phyloP scores from a whole-genome alignment of 257 asterid genomes.

The Linderniella brevidens region DNA sequence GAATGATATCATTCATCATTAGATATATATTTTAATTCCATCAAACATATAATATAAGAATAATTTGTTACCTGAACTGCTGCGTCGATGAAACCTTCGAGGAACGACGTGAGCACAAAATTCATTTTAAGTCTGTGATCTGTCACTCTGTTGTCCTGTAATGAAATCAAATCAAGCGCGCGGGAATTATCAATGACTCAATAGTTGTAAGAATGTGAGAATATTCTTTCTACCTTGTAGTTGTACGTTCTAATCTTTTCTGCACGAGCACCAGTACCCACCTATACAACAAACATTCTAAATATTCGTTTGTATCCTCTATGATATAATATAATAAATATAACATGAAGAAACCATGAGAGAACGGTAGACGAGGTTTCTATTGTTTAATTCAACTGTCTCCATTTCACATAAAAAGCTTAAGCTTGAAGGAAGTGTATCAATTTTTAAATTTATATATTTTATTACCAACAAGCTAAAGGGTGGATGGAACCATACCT shows the following conservation, averaged over 20 bases:
- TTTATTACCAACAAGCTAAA: too few species aligned
- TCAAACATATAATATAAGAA: neutral
- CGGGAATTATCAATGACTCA: slow-evolving; percentile 3
- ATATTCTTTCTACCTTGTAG: slow-evolving; percentile 90
- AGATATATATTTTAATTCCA: too few species aligned
- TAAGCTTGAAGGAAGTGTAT: too few species aligned
- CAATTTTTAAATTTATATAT: too few species aligned
- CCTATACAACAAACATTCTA: slow-evolving; percentile 46
- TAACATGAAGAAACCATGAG: too few species aligned
- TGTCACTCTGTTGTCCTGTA: slow-evolving; percentile 94
- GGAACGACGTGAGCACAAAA: slow-evolving; percentile 71
- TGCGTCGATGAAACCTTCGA: slow-evolving; percentile 79
- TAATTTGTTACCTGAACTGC: slow-evolving; percentile 71
- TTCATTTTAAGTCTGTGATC: slow-evolving; percentile 95
- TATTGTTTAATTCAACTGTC: too few species aligned
- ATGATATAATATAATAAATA: slow-evolving; percentile 1
- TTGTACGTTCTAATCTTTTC: slow-evolving; percentile 96
- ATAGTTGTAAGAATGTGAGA: too few species aligned
- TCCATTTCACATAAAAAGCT: too few species aligned
- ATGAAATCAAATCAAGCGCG: slow-evolving; percentile 6
- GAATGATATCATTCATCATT: too few species aligned
- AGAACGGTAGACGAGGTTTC: too few species aligned
- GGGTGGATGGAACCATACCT: slow-evolving; percentile 22
- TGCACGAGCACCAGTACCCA: slow-evolving; percentile 94
- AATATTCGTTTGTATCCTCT: slow-evolving; percentile 12